Evolutionary conservation across 345 rosid species (phyloP), one percentile per base, ranked within the genome.

Genomic region (Aquilaria sinensis): DNA sequence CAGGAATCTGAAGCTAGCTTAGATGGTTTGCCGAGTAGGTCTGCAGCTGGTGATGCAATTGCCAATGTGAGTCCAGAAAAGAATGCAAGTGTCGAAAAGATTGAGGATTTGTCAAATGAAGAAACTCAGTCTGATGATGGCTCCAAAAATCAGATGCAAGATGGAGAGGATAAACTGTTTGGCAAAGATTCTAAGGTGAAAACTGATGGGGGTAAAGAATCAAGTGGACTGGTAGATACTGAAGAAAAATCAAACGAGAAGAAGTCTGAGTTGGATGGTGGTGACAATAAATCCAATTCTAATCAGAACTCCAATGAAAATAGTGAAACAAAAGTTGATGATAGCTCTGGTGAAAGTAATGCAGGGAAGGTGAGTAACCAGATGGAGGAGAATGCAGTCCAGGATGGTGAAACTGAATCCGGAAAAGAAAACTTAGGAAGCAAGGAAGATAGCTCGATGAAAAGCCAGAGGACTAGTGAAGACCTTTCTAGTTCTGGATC

Each of bases 11-110:
- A 85, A 69, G 87, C 84, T 58, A 80, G 60, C 70, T 78, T 66
- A 1, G 96, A 84, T 48, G 97, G 85, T 73, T 78, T 85, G 37
- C 77, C 89, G 0, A 86, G 74, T 33, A 93, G 83, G 70, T 88
- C 77, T 2, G 85, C 80, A 0, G 84, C 82, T 73, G 90, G 84
- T 57, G 93, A 72, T 61, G 23, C 23, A 23, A 23, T 23, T 23
- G 64, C 61, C 52, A 71, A 68, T 53, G 67, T 55, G 31, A 67
- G 49, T 47, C 58, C 58, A 46, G 75, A 77, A 53, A 74, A 62
- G 15, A 70, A 70, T 41, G 49, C 68, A 23, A 60, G 52, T 49
- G 65, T 71, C 6, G 70, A 65, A 70, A 89, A 74, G 52, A 74
- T 59, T 50, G 78, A 75, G 46, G 85, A 65, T 60, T 16, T n/a